Base-by-base conservation (phyloP, 2,329 filamentous ascomycete species). In the Talaromyces sp. region DNA sequence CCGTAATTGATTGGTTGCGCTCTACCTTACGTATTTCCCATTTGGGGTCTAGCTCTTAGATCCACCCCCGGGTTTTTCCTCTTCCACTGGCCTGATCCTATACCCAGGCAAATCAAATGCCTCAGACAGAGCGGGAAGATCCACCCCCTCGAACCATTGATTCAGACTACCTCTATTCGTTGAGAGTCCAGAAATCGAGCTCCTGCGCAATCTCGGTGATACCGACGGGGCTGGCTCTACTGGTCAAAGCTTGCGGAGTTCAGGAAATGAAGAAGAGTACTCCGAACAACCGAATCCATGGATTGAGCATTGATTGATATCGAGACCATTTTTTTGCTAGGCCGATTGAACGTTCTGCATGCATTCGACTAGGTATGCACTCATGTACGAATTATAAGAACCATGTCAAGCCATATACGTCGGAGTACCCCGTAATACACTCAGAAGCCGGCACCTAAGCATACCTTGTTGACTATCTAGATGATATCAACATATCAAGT, bases 21-120 rank as follows among this genome's bases (percentile, higher is more conserved):
- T 13, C 3, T 37, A 37, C 10, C 13, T 13, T 10, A 35, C 33
- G 33, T 39, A 35, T 39, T 56, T 22, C 52, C 52, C n/a, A 15
- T 56, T 56, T 13, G 52, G 17, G 52, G 33, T 25, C 33, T 56
- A 56, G 52, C 52, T 56, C 50, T 15, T 10, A 13, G 52, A 39
- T 39, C 52, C 33, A 56, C 52, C 52, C 52, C 52, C 52, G 52
- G 52, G 52, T 56, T 56, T 56, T 22, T 39, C 37, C 33, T 35
- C 27, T 22, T 37, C 27, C 27, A 33, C 10, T 54, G n/a, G 33
- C 22, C 52, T 22, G n/a, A n/a, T 45, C 17, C 41, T 22, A 54
- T 6, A 37, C 5, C 33, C 33, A 56, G 37, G 52, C 52, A 56
- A 54, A 37, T 37, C 17, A 39, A 39, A 39, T 19, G 10, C 33